phyloP scores from a whole-genome alignment of 1,139 yeast species.

The Groenewaldozyma auringiensis region DNA sequence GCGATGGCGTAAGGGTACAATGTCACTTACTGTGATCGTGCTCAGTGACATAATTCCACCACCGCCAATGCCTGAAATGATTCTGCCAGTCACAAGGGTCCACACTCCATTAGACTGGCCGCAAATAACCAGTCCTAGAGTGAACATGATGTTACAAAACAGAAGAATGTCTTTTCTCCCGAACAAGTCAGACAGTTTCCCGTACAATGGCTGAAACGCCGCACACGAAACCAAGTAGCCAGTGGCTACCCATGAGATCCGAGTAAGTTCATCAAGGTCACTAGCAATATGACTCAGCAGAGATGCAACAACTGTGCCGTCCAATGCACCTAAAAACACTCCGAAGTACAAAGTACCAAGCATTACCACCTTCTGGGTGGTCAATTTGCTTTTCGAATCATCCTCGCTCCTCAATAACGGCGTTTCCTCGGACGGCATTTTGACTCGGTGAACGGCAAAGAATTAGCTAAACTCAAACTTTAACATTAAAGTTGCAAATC shows the following conservation, averaged over 20 bases:
- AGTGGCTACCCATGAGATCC: conserved; percentile 54
- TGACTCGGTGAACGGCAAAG: too few species aligned
- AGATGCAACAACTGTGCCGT: conserved; percentile 60
- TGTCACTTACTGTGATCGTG: conserved; percentile 49
- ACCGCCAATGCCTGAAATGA: conserved; percentile 57
- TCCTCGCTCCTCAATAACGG: neutral
- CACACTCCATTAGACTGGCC: conserved; percentile 38
- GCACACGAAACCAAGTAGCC: conserved; percentile 54
- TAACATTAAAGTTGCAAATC: too few species aligned
- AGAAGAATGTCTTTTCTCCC: conserved; percentile 58
- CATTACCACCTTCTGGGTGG: conserved; percentile 16
- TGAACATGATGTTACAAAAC: conserved; percentile 43
- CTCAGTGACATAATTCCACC: conserved; percentile 53
- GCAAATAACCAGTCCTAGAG: conserved; percentile 49
- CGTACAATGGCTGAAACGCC: conserved; percentile 71
- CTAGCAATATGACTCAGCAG: conserved; percentile 56
- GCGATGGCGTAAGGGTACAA: conserved; percentile 49
- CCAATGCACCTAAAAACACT: conserved; percentile 51
- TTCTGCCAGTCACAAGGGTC: conserved; percentile 52
- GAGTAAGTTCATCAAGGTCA: conserved; percentile 47
- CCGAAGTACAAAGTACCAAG: conserved; percentile 40
- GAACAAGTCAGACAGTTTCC: conserved; percentile 77
- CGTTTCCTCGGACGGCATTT: too few species aligned
- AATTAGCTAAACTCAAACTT: too few species aligned
- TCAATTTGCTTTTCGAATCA: neutral